Percentiles rank a stretch among this genome's conserved stretches.
Evolutionary conservation across 2,329 filamentous ascomycete species (phyloP).

Genomic region (Aspergillus sp.): DNA sequence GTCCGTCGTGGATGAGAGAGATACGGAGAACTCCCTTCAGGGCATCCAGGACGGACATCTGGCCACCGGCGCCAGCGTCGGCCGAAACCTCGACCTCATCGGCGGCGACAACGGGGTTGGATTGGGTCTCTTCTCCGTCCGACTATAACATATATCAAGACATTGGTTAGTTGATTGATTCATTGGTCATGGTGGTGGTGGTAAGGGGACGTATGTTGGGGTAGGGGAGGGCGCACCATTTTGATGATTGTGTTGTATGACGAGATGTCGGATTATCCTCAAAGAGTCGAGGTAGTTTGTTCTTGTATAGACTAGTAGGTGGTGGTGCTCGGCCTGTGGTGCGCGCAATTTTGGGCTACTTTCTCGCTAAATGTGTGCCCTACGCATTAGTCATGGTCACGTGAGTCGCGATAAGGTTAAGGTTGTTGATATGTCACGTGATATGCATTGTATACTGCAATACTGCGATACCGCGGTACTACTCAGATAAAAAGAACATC

Average conservation of each 20-base stretch:
- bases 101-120: constrained; percentile 64
- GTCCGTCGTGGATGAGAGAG: constrained; percentile 98
- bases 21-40: constrained; percentile 99
- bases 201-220: too few species aligned
- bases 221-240: constrained; percentile 44
- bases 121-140: constrained; percentile 99
- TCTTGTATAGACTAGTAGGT: constrained; percentile 27
- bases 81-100: constrained; percentile 94
- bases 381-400: constrained; percentile 20
- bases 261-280: constrained; percentile 55
- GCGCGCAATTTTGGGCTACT: constrained; percentile 24
- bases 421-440: neutral
- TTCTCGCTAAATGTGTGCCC: constrained; percentile 33
- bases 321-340: constrained; percentile 24
- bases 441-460: neutral
- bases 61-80: constrained; percentile 67
- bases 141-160: constrained; percentile 59
- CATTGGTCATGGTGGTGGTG: neutral
- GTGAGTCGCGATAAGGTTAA: neutral
- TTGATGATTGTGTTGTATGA: constrained; percentile 36
- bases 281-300: constrained; percentile 46
- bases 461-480: neutral
- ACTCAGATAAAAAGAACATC: neutral
- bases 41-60: constrained; percentile 97
- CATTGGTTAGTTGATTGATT: constrained; percentile 20